These are phyloP conservation scores for Termitomyces titanicus DNA, from an alignment of 768 basidiomycete species.

Conservation along the genomic window DNA sequence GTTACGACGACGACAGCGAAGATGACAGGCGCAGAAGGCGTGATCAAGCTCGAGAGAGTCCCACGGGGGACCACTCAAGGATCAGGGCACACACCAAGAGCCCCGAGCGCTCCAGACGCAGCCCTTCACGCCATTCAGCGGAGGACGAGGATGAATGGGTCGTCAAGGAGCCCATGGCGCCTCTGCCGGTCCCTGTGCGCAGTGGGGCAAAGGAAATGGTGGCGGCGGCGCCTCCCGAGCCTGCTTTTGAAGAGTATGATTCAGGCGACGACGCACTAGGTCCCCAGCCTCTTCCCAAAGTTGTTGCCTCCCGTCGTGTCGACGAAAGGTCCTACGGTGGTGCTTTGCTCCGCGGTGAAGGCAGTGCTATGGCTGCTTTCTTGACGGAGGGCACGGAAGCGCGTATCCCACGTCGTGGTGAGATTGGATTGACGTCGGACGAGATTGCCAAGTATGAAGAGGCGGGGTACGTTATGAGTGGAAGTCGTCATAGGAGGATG, in stretches of 20 bases:
- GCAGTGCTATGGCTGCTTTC: constrained; percentile 97
- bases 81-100: constrained; percentile 28
- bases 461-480: constrained; percentile 98
- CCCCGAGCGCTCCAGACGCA: constrained; percentile 25
- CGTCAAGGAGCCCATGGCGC: constrained; percentile 43
- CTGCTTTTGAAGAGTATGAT: constrained; percentile 32
- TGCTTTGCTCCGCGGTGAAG: constrained; percentile 90
- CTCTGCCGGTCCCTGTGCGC: constrained; percentile 15
- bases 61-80: constrained; percentile 11
- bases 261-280: constrained; percentile 66
- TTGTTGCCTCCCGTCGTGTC: constrained; percentile 37
- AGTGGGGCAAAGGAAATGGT: constrained; percentile 6
- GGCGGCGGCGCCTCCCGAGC: constrained; percentile 14
- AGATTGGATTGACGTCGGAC: constrained; percentile 88
- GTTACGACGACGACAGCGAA: constrained; percentile 33
- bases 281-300: constrained; percentile 60
- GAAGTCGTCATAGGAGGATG: constrained; percentile 92
- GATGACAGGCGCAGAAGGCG: constrained; percentile 31
- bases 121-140: constrained; percentile 23
- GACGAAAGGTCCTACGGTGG: constrained; percentile 89
- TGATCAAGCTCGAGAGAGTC: constrained; percentile 16
- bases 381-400: constrained; percentile 76
- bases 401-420: constrained; percentile 97
- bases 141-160: constrained; percentile 67
- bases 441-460: constrained; percentile 86